Conservation (phyloP, 1,284 basidiomycete species). For the Xerocomus nothofagi region DNA sequence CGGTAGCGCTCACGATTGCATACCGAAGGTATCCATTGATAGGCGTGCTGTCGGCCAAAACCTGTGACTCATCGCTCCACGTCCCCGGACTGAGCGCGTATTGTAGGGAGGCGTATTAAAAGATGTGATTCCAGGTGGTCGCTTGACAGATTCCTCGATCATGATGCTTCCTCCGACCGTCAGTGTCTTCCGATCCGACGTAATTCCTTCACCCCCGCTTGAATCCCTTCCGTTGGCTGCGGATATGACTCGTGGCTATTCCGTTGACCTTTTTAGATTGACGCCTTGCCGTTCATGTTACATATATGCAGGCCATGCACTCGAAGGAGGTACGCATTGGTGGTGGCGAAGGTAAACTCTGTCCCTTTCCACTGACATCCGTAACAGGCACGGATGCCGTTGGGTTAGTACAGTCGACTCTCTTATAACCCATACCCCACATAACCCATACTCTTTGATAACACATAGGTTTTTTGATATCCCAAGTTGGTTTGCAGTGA, state of each 20-base stretch:
- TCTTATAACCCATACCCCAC: constrained; percentile 12
- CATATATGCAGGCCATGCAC: background rate
- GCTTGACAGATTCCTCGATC: no score
- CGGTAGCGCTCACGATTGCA: background rate
- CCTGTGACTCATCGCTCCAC: background rate
- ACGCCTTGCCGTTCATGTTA: background rate
- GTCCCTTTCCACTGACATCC: background rate
- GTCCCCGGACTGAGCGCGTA: background rate
- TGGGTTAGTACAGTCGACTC: constrained; percentile 5
- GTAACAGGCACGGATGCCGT: background rate
- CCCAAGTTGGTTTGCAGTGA: constrained; percentile 12
- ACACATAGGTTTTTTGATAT: constrained; percentile 12
- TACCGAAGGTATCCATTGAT: background rate
- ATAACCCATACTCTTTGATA: constrained; percentile 6
- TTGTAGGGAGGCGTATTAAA: background rate
- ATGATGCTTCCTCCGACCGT: no score
- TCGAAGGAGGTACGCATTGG: background rate
- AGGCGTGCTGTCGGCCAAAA: background rate
- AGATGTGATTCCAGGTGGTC: no score
- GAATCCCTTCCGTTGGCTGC: constrained; percentile 6
- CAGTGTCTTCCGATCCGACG: background rate
- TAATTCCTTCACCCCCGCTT: background rate
- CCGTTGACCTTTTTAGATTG: background rate
- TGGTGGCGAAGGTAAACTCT: background rate
- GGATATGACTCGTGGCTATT: background rate